Conservation (phyloP, 805 yeast genomes). For the Kockiozyma suomiensis region DNA sequence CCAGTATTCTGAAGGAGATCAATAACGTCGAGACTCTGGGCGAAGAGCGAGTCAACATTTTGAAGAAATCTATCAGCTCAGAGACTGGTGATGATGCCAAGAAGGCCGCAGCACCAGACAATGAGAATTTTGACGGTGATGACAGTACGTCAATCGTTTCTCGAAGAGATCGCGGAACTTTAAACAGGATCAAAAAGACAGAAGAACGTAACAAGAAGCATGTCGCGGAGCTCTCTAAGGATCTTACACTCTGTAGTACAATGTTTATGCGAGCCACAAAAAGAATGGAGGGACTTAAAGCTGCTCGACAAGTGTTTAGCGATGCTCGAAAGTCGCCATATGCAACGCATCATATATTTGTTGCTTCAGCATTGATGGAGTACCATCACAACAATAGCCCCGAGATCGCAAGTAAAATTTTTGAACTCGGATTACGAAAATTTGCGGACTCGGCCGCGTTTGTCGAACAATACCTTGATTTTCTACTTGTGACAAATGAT, state of each 20-base stretch:
- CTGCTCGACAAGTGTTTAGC: constrained; percentile 72
- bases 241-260: constrained; percentile 67
- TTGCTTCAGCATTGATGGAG: constrained; percentile 82
- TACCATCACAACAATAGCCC: constrained; percentile 56
- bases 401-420: constrained; percentile 72
- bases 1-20: constrained; percentile 47
- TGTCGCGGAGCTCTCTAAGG: constrained; percentile 40
- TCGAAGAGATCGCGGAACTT: neutral
- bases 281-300: constrained; percentile 65
- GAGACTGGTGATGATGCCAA: constrained; percentile 13
- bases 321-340: constrained; percentile 64
- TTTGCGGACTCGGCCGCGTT: constrained; percentile 61
- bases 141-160: neutral
- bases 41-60: constrained; percentile 23
- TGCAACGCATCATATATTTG: constrained; percentile 73
- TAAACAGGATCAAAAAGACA: constrained; percentile 26
- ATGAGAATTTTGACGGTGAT: constrained; percentile 6
- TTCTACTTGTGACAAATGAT: constrained; percentile 66
- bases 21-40: constrained; percentile 38
- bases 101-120: neutral
- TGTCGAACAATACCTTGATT: constrained; percentile 69
- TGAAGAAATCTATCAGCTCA: constrained; percentile 10
- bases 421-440: constrained; percentile 73
- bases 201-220: constrained; percentile 29
- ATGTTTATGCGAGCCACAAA: constrained; percentile 72